Conservation (phyloP, 805 yeast species). For the Candida jianshihensis region DNA sequence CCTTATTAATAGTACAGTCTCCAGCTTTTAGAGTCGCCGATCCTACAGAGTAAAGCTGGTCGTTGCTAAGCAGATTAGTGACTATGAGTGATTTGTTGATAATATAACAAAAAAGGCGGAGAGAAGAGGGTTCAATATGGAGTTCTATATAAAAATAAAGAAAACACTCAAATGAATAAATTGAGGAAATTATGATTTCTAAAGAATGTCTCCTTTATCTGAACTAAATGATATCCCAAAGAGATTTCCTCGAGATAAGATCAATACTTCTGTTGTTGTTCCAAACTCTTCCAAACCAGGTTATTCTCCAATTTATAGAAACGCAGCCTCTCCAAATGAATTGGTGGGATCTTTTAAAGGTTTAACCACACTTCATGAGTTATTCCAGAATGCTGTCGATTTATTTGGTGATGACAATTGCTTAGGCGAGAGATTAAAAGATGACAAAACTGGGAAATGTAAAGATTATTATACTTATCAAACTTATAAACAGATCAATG, state of each 20-base stretch:
- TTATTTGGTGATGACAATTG: conserved; percentile 26
- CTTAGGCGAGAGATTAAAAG: conserved; percentile 30
- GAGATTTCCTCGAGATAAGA: conserved; percentile 9
- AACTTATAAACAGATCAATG: conserved; percentile 30
- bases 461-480: conserved; percentile 34
- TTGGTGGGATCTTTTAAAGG: conserved; percentile 13
- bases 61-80: too few species aligned
- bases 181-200: too few species aligned
- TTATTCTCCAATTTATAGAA: conserved; percentile 39
- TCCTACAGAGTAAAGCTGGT: too few species aligned
- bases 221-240: conserved; percentile 8
- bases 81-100: too few species aligned
- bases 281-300: conserved; percentile 36
- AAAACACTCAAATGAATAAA: too few species aligned
- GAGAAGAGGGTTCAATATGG: too few species aligned
- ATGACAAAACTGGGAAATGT: conserved; percentile 21
- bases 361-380: conserved; percentile 31
- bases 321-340: conserved; percentile 18
- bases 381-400: conserved; percentile 30
- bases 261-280: conserved; percentile 20
- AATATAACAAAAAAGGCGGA: too few species aligned
- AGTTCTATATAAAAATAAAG: too few species aligned
- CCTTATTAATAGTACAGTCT: too few species aligned
- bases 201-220: conserved; percentile 3
- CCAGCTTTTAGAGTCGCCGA: too few species aligned